Conservation (phyloP, 225 moss, liverwort and hornwort species). For the Antitrichia curtipendula region DNA sequence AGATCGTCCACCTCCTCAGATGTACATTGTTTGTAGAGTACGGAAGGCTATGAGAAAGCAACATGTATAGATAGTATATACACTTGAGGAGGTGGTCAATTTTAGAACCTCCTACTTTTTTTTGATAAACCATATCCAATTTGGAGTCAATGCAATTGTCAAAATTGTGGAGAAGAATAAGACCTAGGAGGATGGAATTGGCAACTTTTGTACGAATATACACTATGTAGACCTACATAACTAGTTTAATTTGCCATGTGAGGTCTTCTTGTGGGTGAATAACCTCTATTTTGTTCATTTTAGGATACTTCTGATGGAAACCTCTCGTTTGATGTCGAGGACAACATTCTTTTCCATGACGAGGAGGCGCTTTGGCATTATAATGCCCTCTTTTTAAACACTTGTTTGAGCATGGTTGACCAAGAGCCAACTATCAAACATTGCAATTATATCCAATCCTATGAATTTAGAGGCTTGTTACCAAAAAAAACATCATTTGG, state of each 20-base stretch:
- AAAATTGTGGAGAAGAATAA: background rate
- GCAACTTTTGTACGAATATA: background rate
- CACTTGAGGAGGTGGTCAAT: no score
- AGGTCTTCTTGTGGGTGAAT: no score
- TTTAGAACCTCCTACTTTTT: no score
- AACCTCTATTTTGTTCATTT: background rate
- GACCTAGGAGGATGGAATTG: background rate
- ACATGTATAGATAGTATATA: no score
- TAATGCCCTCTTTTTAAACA: background rate
- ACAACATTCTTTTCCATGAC: background rate
- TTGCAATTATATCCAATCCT: no score
- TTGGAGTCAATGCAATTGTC: background rate
- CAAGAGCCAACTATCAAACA: background rate
- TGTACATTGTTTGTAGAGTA: no score
- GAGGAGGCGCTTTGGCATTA: rapidly evolving
- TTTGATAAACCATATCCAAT: no score
- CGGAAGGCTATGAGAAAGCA: no score
- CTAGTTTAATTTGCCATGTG: rapidly evolving
- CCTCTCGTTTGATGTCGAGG: background rate
- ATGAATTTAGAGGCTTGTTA: rapidly evolving
- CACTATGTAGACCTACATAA: background rate
- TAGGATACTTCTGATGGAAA: rapidly evolving
- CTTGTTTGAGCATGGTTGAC: background rate
- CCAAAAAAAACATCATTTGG: rapidly evolving
- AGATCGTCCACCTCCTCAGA: no score